Percentiles rank a stretch among this genome's conserved stretches.
Conservation (phyloP, 139 green algal species). For the Nannochloris sp. region DNA sequence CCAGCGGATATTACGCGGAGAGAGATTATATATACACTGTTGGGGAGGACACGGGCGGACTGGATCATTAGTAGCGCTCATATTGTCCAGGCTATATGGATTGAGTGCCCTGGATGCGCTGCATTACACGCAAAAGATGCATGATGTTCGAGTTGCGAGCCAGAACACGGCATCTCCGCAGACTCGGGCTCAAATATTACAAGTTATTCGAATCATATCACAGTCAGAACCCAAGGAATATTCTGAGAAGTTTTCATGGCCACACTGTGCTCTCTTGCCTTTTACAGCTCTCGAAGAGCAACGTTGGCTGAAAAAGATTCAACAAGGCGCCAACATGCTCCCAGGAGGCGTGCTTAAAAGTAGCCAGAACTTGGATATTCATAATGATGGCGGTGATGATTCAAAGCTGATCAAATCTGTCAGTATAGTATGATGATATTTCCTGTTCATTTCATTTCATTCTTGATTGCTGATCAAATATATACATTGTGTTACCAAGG, state of each 20-base stretch:
- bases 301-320: not conserved
- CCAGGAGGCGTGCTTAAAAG: no score
- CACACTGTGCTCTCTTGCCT: not conserved
- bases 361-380: no score
- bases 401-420: no score
- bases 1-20: conserved; percentile 50
- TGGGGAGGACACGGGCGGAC: conserved; percentile 55
- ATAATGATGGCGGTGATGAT: no score
- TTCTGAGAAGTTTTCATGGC: not conserved
- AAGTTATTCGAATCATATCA: conserved; percentile 33
- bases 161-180: conserved; percentile 67
- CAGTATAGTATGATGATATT: no score
- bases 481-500: no score
- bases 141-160: conserved; percentile 62
- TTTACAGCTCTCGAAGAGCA: not conserved
- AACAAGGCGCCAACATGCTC: no score
- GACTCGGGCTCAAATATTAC: conserved; percentile 58
- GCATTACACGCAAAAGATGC: conserved; percentile 59
- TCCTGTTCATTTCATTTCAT: no score
- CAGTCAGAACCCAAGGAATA: not conserved
- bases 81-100: conserved; percentile 63
- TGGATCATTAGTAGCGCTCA: conserved; percentile 46
- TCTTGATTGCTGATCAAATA: no score
- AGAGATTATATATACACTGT: conserved; percentile 71
- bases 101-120: conserved; percentile 52